Base-by-base conservation (phyloP, 1,284 basidiomycete species). In the Agaricales sp. region DNA sequence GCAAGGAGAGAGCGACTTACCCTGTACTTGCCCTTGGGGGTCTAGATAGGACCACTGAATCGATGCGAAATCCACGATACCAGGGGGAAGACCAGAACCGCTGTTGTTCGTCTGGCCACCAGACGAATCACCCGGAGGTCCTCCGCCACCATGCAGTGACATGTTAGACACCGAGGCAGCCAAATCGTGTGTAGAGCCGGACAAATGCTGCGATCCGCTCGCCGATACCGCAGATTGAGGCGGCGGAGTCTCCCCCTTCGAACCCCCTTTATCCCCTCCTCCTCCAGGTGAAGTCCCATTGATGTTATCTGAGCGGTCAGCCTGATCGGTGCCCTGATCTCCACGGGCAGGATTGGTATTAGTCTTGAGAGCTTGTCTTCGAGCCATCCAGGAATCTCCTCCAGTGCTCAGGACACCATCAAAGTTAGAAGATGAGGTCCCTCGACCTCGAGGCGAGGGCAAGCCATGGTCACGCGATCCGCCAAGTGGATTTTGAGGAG, bases 41-140 rank as follows among this genome's bases (percentile, higher is more conserved):
- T 97, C 93, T 48, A 92, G 78, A 66, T 97, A 97, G 30, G 82
- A 87, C 93, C 93, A 97, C 59, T 91, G 81, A 38, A 93, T 67
- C 50, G 69, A 74, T 19, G 78, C 75, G n/a, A 82, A 71, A 64
- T 88, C 84, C 47, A 67, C 56, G 43, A 74, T 56, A 44, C 70
- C 73, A 45, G 74, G 70, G 50, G 74, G 71, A n/a, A 69, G 64
- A 16, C 61, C 64, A 49, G 62, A 54, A 23, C 56, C 53, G 21
- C 57, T 46, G 49, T 46, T 51, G 35, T 49, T 51, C 46, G 58
- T 44, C 38, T 54, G 55, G 30, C 47, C 52, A 19, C 54, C 54
- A 21, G 60, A 45, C 25, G 55, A 50, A 46, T 49, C 54, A 22
- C 50, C 19, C 37, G 48, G 43, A 37, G 52, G 3, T 25, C 50